A percentile compares a stretch with the other conserved stretches of the same genome.
phyloP scores from a whole-genome alignment of 2,329 filamentous ascomycete species.

The Endoconidiophora laricicola region DNA sequence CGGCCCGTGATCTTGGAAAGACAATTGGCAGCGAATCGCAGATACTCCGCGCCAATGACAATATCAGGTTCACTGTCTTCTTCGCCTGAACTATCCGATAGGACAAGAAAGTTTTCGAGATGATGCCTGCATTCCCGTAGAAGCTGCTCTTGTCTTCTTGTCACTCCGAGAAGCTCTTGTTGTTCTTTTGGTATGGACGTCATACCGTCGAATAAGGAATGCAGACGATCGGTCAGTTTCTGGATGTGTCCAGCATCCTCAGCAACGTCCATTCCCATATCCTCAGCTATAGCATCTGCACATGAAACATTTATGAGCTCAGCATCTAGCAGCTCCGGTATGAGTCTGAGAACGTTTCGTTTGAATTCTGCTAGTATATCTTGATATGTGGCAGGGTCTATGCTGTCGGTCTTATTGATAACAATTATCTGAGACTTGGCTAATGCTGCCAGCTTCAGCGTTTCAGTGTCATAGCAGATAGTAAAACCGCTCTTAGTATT shows the following conservation, averaged over 20 bases:
- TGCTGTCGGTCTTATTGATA: slow-evolving; percentile 45
- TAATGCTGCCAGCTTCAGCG: slow-evolving; percentile 33
- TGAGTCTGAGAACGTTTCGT: slow-evolving; percentile 2
- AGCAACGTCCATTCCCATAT: slow-evolving; percentile 26
- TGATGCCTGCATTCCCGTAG: slow-evolving; percentile 55
- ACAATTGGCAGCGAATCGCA: slow-evolving; percentile 63
- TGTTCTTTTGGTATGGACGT: slow-evolving; percentile 54
- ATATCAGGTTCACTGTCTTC: slow-evolving; percentile 50
- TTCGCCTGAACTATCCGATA: slow-evolving; percentile 27
- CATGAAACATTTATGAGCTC: slow-evolving; percentile 24
- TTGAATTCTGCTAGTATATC: slow-evolving; percentile 8
- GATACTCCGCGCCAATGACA: slow-evolving; percentile 75
- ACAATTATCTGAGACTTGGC: slow-evolving; percentile 36
- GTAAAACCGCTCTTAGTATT: slow-evolving; percentile 8
- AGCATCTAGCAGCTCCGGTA: slow-evolving; percentile 24
- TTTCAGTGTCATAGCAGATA: slow-evolving; percentile 39
- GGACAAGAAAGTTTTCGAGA: slow-evolving; percentile 55
- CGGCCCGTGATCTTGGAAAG: slow-evolving; percentile 78
- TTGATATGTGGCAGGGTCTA: slow-evolving; percentile 24
- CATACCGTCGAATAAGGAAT: slow-evolving; percentile 51
- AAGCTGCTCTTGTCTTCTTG: slow-evolving; percentile 72
- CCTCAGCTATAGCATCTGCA: slow-evolving; percentile 50
- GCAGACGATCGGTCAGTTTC: slow-evolving; percentile 48
- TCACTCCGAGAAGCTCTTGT: slow-evolving; percentile 77
- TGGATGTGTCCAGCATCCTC: slow-evolving; percentile 50